Base-by-base conservation (phyloP, 139 green algal genomes). In the Raphidocelis subcapitata region DNA sequence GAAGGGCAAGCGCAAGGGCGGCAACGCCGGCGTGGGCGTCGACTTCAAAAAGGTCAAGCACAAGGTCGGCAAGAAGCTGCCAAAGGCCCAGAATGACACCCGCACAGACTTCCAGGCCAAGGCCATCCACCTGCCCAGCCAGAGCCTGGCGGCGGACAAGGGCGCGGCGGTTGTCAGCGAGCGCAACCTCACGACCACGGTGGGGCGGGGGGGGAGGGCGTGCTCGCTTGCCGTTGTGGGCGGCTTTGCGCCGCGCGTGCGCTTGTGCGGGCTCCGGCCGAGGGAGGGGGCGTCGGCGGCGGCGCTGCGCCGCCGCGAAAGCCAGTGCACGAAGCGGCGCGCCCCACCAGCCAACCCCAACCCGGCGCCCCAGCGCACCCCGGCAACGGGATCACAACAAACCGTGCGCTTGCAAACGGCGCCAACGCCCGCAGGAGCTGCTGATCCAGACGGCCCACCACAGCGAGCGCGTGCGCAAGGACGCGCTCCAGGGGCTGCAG, bases 21-120 rank as follows among this genome's bases (percentile, higher is more conserved):
- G 85, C 60, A 92, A 92, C 62, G 62, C 86, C 0, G 92, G 92
- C 2, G 88, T 95, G 4, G 93, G 93, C 5, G 65, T 97, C 0
- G 93, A 97, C 73, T 97, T 97, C 62, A 85, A 87, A 59, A 69
- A 84, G 5, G 91, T 89, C 36, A 96, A 95, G 78, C 84, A 87
- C 76, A 95, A 94, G 74, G 86, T 95, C 16, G 92, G 92, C 4
- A 94, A 91, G 74, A 93, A 90, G 75, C 80, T 97, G 28, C 77
- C 85, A 1, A 87, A 84, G 61, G 92, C 92, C 0, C 62, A 88
- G 31, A 97, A 97, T 82, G 88, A 87, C 21, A 97, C 92, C 0
- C 76, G 93, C 64, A 95, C 86, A 0, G 88, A 72, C 65, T 85
- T 95, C 71, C 81, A 81, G 37, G 80, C 88, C 1, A 66, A 65